phyloP scores from a whole-genome alignment of 2,329 filamentous ascomycete genomes.

The Hypocreales sp. region DNA sequence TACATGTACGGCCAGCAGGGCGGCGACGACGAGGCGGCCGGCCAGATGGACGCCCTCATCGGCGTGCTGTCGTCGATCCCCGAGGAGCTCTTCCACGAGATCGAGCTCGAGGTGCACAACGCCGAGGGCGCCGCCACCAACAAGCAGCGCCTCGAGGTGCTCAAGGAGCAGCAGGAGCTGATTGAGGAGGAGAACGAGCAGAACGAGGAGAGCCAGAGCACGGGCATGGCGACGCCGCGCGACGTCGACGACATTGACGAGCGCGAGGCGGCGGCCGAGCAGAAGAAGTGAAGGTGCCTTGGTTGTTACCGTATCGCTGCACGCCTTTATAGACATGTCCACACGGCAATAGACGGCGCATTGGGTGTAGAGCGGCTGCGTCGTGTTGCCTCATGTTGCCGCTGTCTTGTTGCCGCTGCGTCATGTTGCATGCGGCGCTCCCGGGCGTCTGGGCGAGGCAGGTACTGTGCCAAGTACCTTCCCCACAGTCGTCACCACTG shows the following conservation, averaged over 20 bases:
- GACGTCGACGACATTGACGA: slow-evolving; percentile 92
- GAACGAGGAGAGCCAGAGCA: slow-evolving; percentile 63
- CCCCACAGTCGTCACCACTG: too few species aligned
- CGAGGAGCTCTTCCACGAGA: slow-evolving; percentile 98
- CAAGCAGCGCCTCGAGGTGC: slow-evolving; percentile 94
- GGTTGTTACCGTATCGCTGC: too few species aligned
- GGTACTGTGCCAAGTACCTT: too few species aligned
- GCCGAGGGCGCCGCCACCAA: slow-evolving; percentile 96
- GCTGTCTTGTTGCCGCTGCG: too few species aligned
- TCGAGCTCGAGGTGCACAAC: slow-evolving; percentile 93
- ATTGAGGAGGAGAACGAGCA: slow-evolving; percentile 96
- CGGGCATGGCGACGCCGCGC: slow-evolving; percentile 59
- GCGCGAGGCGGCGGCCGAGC: slow-evolving; percentile 42
- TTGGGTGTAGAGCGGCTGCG: too few species aligned
- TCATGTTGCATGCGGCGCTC: too few species aligned
- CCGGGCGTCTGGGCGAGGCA: too few species aligned
- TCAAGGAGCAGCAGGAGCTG: slow-evolving; percentile 96
- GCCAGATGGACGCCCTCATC: slow-evolving; percentile 83
- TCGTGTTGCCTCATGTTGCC: too few species aligned
- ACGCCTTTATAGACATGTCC: too few species aligned
- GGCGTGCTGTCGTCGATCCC: slow-evolving; percentile 89
- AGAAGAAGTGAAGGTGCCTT: too few species aligned
- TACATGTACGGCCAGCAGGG: slow-evolving; percentile 92
- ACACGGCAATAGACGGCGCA: too few species aligned
- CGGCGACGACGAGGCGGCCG: slow-evolving; percentile 75